Percentiles rank a stretch among this genome's conserved stretches.
phyloP scores from a whole-genome alignment of 1,284 basidiomycete species.

The Neolentinus lepideus region DNA sequence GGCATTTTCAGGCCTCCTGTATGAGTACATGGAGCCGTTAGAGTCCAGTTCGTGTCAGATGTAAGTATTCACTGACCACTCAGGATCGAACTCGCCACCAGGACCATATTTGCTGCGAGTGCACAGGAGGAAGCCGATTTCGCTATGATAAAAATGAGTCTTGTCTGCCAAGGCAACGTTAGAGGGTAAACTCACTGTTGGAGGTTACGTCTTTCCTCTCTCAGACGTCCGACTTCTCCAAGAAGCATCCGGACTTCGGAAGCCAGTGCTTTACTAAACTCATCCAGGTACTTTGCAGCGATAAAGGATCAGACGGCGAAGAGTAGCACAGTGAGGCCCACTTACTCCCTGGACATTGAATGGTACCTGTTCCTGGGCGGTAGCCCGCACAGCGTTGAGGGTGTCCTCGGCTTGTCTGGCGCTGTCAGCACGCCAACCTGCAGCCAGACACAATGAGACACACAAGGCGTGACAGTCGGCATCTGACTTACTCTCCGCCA shows the following conservation, averaged over 20 bases:
- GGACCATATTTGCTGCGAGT: conserved; percentile 67
- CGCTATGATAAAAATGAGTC: conserved; percentile 30
- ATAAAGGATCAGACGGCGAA: not conserved
- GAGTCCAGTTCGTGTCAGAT: not conserved
- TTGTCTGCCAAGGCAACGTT: not conserved
- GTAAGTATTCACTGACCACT: conserved; percentile 40
- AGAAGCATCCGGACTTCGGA: conserved; percentile 73
- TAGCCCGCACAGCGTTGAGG: conserved; percentile 51
- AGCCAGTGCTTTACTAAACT: conserved; percentile 74
- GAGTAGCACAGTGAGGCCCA: conserved; percentile 8
- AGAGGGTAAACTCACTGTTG: conserved; percentile 51
- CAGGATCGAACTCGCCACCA: conserved; percentile 68
- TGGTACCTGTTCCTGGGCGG: conserved; percentile 62
- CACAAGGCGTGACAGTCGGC: not conserved
- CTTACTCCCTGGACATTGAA: conserved; percentile 72
- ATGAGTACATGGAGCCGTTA: conserved; percentile 7
- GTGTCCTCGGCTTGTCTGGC: conserved; percentile 55
- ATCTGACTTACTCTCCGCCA: conserved; percentile 43
- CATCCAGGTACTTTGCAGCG: conserved; percentile 55
- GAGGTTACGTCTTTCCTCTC: conserved; percentile 62
- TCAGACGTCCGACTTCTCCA: conserved; percentile 68
- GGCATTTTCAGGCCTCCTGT: conserved; percentile 40
- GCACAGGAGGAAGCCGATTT: conserved; percentile 59
- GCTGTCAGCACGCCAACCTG: conserved; percentile 59
- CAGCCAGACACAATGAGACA: not conserved